phyloP scores from a whole-genome alignment of 257 asterid genomes.

The Ajuga chamaepitys region DNA sequence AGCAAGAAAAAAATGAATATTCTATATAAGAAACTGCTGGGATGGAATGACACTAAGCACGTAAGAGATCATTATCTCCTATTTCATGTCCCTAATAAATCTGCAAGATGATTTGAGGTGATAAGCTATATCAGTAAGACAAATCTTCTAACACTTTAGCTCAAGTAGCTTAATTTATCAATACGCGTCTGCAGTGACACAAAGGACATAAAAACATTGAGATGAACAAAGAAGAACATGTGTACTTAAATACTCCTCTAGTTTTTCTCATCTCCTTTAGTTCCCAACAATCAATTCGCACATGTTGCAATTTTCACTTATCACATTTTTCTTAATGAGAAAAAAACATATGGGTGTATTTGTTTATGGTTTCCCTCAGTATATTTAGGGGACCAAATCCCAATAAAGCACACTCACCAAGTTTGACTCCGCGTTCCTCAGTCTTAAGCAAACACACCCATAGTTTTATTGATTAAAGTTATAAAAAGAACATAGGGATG shows the following conservation, averaged over 20 bases:
- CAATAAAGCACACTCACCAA: too few relatives aligned
- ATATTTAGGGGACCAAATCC: too few relatives aligned
- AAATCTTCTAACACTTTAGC: too few relatives aligned
- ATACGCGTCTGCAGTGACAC: not conserved
- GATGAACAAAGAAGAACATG: not conserved
- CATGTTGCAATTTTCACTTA: not conserved
- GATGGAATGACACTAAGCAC: not conserved
- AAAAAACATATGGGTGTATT: too few relatives aligned
- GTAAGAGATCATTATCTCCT: not conserved
- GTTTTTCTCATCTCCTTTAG: too few relatives aligned
- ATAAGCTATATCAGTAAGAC: not conserved
- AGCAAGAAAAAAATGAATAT: not conserved
- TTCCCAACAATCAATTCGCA: not conserved
- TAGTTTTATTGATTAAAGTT: too few relatives aligned
- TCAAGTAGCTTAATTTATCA: not conserved
- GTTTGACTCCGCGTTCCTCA: too few relatives aligned
- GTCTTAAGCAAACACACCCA: too few relatives aligned
- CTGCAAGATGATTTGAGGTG: not conserved
- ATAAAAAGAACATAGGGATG: too few relatives aligned
- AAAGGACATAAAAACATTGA: not conserved
- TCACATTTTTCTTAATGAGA: not conserved
- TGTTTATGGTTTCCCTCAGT: too few relatives aligned
- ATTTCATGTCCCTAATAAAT: not conserved
- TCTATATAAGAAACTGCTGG: not conserved
- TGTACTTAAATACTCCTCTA: not conserved